Conservation (phyloP, 768 basidiomycete genomes). For the Pholiota conissans region DNA sequence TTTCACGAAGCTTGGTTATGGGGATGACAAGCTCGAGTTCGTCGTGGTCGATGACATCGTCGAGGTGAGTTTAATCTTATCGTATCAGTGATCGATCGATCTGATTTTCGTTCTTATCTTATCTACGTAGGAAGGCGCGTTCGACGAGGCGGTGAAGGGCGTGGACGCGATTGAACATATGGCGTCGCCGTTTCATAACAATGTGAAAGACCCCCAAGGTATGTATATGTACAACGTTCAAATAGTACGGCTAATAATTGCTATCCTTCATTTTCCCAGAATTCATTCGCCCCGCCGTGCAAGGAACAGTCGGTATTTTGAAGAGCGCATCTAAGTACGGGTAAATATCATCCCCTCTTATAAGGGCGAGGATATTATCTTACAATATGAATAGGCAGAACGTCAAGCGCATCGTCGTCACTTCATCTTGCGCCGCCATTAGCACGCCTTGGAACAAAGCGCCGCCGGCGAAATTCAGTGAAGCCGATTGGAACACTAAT, state of each 20-base stretch:
- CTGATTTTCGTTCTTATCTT: background rate
- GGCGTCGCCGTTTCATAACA: conserved; percentile 59
- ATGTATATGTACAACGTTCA: too few species aligned
- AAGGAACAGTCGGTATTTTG: conserved; percentile 67
- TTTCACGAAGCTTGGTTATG: conserved; percentile 55
- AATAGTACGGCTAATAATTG: too few species aligned
- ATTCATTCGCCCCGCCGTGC: conserved; percentile 67
- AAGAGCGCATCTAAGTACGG: conserved; percentile 55
- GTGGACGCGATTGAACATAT: conserved; percentile 73
- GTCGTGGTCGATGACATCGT: conserved; percentile 71
- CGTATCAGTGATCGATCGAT: background rate
- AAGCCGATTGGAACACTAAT: conserved; percentile 63
- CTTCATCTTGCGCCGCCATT: conserved; percentile 59
- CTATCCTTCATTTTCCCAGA: conserved; percentile 33
- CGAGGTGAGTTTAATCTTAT: conserved; percentile 21
- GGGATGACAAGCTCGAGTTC: conserved; percentile 55
- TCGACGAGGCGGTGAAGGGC: conserved; percentile 76
- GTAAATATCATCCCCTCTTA: conserved; percentile 29
- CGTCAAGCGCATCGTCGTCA: conserved; percentile 70
- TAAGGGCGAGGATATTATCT: too few species aligned
- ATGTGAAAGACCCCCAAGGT: conserved; percentile 43
- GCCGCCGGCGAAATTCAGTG: conserved; percentile 35
- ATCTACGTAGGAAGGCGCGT: conserved; percentile 53
- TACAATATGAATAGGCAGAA: conserved; percentile 26
- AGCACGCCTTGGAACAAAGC: conserved; percentile 25